Evolutionary conservation across 805 yeast species (phyloP).

Genomic region (Blastobotrys peoriensis): DNA sequence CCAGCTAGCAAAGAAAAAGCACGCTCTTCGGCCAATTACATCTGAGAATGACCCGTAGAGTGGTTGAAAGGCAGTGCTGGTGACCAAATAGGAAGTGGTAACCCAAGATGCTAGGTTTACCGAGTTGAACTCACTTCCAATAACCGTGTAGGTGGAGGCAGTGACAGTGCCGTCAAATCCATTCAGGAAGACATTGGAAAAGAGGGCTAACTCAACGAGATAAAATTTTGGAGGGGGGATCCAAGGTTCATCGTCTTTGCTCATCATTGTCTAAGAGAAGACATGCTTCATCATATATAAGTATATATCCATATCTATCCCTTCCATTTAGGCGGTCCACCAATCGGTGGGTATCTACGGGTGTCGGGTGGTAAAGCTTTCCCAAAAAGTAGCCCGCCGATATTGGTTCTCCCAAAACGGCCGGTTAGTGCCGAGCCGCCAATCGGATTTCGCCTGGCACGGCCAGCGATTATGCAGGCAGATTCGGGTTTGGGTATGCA

Average conservation of each 20-base stretch:
- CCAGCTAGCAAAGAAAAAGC: conserved; percentile 30
- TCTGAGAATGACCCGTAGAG: conserved; percentile 62
- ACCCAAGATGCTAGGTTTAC: conserved; percentile 55
- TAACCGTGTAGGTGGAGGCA: conserved; percentile 43
- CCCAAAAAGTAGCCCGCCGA: no score
- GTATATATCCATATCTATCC: no score
- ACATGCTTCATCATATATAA: not conserved
- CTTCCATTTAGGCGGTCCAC: no score
- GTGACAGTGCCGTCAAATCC: conserved; percentile 46
- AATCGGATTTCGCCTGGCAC: no score
- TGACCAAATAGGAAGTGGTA: conserved; percentile 55
- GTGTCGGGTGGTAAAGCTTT: no score
- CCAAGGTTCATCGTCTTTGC: not conserved
- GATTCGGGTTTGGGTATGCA: no score
- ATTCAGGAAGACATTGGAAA: conserved; percentile 37
- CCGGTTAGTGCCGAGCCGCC: no score
- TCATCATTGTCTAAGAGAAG: not conserved
- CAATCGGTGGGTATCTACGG: no score
- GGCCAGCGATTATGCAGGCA: no score
- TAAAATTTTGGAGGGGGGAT: conserved; percentile 3
- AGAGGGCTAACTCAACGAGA: conserved; percentile 23
- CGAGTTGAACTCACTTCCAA: conserved; percentile 44
- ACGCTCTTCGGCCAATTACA: conserved; percentile 32
- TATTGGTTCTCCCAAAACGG: no score
- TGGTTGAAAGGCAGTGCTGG: conserved; percentile 65